A percentile compares a stretch with the other conserved stretches of the same genome.
These are phyloP conservation scores for Phytophthora sansomeana DNA, from an alignment of 352 stramenopile genomes.

Conservation along the genomic window DNA sequence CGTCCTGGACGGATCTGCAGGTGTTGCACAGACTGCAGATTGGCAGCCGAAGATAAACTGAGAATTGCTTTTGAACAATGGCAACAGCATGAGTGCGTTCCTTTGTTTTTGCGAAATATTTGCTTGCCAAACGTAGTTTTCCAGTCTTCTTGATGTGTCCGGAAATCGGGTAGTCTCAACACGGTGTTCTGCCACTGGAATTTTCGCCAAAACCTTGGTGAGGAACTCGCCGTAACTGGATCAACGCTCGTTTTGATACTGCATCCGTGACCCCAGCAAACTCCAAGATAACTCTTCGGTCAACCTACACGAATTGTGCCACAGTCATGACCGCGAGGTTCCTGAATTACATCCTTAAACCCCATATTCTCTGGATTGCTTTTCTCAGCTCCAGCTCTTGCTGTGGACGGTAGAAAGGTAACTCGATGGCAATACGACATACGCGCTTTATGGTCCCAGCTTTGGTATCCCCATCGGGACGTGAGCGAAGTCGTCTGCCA, in stretches of 20 bases:
- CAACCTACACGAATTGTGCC: conserved; percentile 37
- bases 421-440: conserved; percentile 29
- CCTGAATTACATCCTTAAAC: conserved; percentile 35
- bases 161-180: conserved; percentile 47
- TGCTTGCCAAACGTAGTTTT: conserved; percentile 32
- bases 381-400: conserved; percentile 35
- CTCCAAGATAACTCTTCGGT: conserved; percentile 38
- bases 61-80: background rate
- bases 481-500: too few species aligned
- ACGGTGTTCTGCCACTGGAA: conserved; percentile 46
- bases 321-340: conserved; percentile 25
- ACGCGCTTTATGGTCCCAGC: conserved; percentile 13
- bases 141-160: conserved; percentile 29
- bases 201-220: background rate
- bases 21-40: background rate
- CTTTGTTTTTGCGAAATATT: background rate
- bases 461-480: background rate
- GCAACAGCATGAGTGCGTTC: background rate
- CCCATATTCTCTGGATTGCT: background rate
- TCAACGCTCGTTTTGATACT: conserved; percentile 40
- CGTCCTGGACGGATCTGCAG: too few species aligned
- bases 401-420: conserved; percentile 27
- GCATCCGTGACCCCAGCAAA: conserved; percentile 38
- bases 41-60: background rate
- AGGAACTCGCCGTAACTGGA: conserved; percentile 18